Base-by-base conservation (phyloP, 2,329 filamentous ascomycete genomes). In the Colletotrichum sp. region DNA sequence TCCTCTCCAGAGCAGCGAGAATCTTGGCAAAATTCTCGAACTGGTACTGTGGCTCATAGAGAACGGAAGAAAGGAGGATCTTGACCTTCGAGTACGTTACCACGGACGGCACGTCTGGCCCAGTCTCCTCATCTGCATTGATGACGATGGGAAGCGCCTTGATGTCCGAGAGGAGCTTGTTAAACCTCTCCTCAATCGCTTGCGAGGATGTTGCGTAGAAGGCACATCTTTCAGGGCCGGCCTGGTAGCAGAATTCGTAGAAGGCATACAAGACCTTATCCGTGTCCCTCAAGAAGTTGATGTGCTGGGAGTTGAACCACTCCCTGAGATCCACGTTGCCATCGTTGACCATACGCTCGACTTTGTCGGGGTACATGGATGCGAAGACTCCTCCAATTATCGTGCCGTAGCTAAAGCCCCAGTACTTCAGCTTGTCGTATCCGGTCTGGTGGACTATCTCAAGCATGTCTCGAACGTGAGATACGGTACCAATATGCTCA, bases 401-500 rank as follows among this genome's bases (percentile, higher is more conserved):
- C 9, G 89, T 90, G 12, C 89, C 89, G 77, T 91, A 91, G 77
- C 88, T 90, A 73, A 90, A 88, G 1, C 89, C 90, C 89, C 89
- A 91, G 79, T 90, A 91, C 60, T 83, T 84, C 8, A 90, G 82
- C 81, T 85, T 87, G 6, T 83, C 80, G 69, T 87, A 79, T 3
- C 87, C 87, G 8, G 84, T 83, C 78, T 85, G 82, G 36, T 85
- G 72, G 18, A 88, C 80, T 13, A 90, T 86, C 78, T 87, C 88
- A 0, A 89, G 83, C 86, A 90, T 84, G 76, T 90, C 88, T 21
- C 88, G 82, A 0, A 87, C 88, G 49, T 87, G 84, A 5, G 85
- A 88, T 2, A 85, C 83, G 7, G 87, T 89, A 76, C 87, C 84
- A 12, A 87, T 81, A 76, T 89, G 86, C 6, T 76, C 75, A 55